Evolutionary conservation across 2,329 filamentous ascomycete species (phyloP).

Genomic region (Colletotrichum somersetense): DNA sequence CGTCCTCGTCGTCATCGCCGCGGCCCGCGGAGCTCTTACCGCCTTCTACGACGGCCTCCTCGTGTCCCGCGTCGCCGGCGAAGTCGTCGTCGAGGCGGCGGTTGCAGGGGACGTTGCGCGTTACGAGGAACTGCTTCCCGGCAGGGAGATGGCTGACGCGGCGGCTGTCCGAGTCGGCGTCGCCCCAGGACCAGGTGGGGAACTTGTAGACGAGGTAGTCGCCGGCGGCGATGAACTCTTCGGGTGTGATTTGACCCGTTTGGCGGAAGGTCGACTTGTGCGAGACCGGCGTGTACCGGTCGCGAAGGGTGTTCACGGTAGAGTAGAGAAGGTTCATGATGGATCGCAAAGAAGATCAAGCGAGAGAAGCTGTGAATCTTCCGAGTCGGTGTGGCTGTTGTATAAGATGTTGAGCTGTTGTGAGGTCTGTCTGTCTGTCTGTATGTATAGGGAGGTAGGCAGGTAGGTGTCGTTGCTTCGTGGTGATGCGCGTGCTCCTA

Average conservation of each 20-base stretch:
- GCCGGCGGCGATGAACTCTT: slow-evolving; percentile 94
- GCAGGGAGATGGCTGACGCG: slow-evolving; percentile 85
- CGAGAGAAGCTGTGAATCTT: background rate
- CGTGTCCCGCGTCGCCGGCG: slow-evolving; percentile 85
- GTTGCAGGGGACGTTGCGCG: slow-evolving; percentile 93
- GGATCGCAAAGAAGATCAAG: slow-evolving; percentile 22
- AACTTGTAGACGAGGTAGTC: slow-evolving; percentile 99
- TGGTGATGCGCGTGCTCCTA: background rate
- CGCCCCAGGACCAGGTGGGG: slow-evolving; percentile 96
- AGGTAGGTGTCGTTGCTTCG: slow-evolving; percentile 4
- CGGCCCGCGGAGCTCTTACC: slow-evolving; percentile 56
- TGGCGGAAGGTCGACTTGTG: slow-evolving; percentile 93
- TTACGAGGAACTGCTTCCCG: slow-evolving; percentile 95
- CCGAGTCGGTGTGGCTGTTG: slow-evolving; percentile 15
- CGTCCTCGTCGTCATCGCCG: slow-evolving; percentile 78
- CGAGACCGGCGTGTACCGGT: slow-evolving; percentile 89
- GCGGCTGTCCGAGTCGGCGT: slow-evolving; percentile 84
- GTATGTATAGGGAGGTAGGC: background rate
- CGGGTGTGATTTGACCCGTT: slow-evolving; percentile 95
- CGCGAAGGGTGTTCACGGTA: slow-evolving; percentile 90
- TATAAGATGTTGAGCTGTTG: background rate
- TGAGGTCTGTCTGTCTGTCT: background rate
- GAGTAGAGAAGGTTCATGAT: slow-evolving; percentile 93
- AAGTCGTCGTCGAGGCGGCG: slow-evolving; percentile 94
- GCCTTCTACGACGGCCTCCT: slow-evolving; percentile 83